Conservation (phyloP, 2,329 filamentous ascomycete species). For the Aspergillus hortae region DNA sequence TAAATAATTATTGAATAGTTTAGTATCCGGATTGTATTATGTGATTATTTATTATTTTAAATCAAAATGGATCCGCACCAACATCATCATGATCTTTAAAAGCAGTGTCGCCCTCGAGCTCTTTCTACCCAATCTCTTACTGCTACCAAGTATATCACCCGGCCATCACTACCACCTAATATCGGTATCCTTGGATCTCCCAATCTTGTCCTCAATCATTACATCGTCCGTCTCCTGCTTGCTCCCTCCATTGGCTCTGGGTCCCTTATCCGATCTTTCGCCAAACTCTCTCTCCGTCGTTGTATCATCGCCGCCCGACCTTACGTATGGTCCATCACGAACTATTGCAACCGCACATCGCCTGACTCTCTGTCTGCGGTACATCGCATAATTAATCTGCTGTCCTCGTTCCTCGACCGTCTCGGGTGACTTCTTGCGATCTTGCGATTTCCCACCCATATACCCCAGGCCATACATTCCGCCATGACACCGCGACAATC, state of each 20-base stretch:
- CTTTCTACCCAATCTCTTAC: too few species aligned
- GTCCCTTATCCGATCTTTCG: neutral
- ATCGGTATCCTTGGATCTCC: slow-evolving; percentile 1
- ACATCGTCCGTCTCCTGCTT: slow-evolving; percentile 1
- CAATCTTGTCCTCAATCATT: slow-evolving; percentile 8
- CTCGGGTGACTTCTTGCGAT: too few species aligned
- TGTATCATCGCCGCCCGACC: slow-evolving; percentile 4
- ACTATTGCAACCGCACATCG: neutral
- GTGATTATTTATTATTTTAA: too few species aligned
- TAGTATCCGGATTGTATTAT: too few species aligned
- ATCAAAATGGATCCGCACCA: neutral
- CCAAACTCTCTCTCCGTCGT: slow-evolving; percentile 6
- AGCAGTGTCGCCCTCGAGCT: neutral
- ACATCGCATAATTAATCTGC: neutral
- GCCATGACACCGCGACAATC: slow-evolving; percentile 39
- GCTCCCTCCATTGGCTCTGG: neutral
- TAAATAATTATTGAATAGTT: too few species aligned
- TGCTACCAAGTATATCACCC: too few species aligned
- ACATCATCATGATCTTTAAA: neutral
- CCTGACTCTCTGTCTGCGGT: neutral
- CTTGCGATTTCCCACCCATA: too few species aligned
- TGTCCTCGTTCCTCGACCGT: neutral
- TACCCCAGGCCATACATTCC: slow-evolving; percentile 7
- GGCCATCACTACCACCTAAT: slow-evolving; percentile 1
- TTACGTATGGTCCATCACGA: slow-evolving; percentile 2